A percentile compares a stretch with the other conserved stretches of the same genome.
Evolutionary conservation across 2,329 filamentous ascomycete species (phyloP).

Genomic region (Cryphonectria japonica): DNA sequence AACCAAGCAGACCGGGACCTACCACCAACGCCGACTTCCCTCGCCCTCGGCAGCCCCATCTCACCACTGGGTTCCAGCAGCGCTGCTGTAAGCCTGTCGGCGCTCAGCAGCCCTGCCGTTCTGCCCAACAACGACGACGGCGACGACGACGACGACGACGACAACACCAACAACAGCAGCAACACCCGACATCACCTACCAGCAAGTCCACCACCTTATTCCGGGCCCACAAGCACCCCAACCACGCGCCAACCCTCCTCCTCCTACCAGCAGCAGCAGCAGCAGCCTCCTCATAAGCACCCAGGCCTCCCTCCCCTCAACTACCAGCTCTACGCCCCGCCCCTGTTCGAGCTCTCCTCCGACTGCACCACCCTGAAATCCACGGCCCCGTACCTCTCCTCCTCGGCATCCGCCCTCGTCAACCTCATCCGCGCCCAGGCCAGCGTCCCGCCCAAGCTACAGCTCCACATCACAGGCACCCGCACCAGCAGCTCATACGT

Average conservation of each 20-base stretch:
- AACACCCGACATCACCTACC: neutral
- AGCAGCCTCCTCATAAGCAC: constrained; percentile 43
- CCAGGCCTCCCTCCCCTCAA: constrained; percentile 53
- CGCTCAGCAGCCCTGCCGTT: neutral
- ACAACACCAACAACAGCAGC: neutral
- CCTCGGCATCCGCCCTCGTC: constrained; percentile 49
- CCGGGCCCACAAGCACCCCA: constrained; percentile 37
- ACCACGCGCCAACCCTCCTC: constrained; percentile 27
- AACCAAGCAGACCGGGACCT: constrained; percentile 9
- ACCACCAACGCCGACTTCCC: constrained; percentile 16
- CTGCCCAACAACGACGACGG: neutral
- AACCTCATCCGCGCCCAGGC: constrained; percentile 53
- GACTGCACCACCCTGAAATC: constrained; percentile 54
- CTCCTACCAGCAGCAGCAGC: constrained; percentile 35
- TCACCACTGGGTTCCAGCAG: neutral
- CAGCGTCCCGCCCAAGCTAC: constrained; percentile 58
- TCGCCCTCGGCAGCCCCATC: constrained; percentile 13
- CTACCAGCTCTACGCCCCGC: constrained; percentile 57
- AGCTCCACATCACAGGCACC: constrained; percentile 53
- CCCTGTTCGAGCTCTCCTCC: constrained; percentile 54
- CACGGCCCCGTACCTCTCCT: constrained; percentile 52
- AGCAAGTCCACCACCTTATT: constrained; percentile 41
- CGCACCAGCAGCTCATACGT: constrained; percentile 50
- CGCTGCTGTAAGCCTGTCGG: constrained; percentile 2
- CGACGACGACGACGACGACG: neutral